Conservation (phyloP, 352 stramenopile genomes). For the Aphanomyces cochlioides region DNA sequence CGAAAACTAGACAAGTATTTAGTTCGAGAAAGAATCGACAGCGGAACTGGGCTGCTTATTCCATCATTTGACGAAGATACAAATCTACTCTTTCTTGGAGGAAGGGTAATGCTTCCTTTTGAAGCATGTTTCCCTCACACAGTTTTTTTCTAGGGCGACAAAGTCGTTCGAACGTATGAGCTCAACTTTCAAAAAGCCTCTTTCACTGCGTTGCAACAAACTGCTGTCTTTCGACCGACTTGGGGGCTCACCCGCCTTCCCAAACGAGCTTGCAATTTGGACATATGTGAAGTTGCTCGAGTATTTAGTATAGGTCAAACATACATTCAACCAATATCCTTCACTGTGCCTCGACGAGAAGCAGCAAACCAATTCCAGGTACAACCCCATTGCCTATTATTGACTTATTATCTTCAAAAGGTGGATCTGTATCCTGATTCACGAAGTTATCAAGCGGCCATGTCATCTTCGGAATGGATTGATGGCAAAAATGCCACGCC, state of each 20-base stretch:
- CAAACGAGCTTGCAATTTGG: conserved; percentile 51
- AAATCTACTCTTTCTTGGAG: conserved; percentile 63
- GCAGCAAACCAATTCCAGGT: conserved; percentile 56
- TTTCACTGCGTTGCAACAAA: conserved; percentile 54
- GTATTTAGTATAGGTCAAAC: conserved; percentile 53
- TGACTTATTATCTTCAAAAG: not conserved
- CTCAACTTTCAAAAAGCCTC: conserved; percentile 43
- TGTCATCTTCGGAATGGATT: conserved; percentile 46
- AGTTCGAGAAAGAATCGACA: conserved; percentile 59
- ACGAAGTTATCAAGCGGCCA: conserved; percentile 37
- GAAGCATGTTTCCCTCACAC: not conserved
- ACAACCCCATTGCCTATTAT: not conserved
- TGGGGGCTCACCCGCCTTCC: conserved; percentile 51
- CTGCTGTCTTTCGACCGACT: conserved; percentile 49
- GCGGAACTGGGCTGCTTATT: conserved; percentile 58
- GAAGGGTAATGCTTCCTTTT: conserved; percentile 36
- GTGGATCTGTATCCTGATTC: conserved; percentile 73
- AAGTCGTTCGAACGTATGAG: conserved; percentile 57
- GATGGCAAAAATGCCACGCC: conserved; percentile 45
- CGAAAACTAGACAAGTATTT: conserved; percentile 49
- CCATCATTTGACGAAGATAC: conserved; percentile 68
- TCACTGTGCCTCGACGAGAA: conserved; percentile 61
- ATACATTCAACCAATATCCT: conserved; percentile 54
- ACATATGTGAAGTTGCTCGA: conserved; percentile 57
- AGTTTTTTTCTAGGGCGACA: conserved; percentile 39